Base-by-base conservation (phyloP, 768 basidiomycete species). In the Trametes meyenii region DNA sequence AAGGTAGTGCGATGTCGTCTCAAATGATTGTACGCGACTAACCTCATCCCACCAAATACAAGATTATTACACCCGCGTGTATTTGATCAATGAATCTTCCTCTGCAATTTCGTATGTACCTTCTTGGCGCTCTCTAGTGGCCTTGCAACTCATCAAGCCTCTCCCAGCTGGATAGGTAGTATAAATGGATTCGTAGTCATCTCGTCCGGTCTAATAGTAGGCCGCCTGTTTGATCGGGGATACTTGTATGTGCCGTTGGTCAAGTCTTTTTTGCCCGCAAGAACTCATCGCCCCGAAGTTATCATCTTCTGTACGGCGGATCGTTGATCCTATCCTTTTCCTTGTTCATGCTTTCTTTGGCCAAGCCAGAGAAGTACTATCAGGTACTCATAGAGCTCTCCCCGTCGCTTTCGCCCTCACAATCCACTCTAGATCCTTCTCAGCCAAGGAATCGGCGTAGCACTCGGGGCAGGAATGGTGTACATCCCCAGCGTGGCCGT, bases 81-180 rank as follows among this genome's bases (percentile, higher is more conserved):
- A 74, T 40, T 70, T 76, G 35, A 69, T 69, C 3, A 60, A 69
- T 11, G 59, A 73, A 1, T 70, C 72, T 4, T 65, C 69, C 14
- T 69, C 69, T 7, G 52, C 68, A 19, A 70, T 72, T 1, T 65
- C 66, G 69, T 67, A 53, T 24, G 53, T 35, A 16, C 24, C 6
- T 35, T 29, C 14, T 11, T 2, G 5, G 36, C 24, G n/a, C 48
- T 35, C 16, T 7, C 14, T 0, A 10, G 12, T 16, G n/a, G 21
- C 17, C 17, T 19, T 21, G 13, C 45, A 24, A 2, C 11, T 44
- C 21, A 24, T 24, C 2, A 5, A n/a, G n/a, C 13, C 19, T 19
- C 19, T 39, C 66, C 53, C 55, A 81, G 79, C 48, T 83, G 82
- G 82, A 79, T 83, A 51, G 82, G 82, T 5, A 79, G 79, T 50